Evolutionary conservation across 176 grass and related monocot species (phyloP), one percentile per base, ranked within the genome.

Genomic region (Hyparrhenia diplandra): DNA sequence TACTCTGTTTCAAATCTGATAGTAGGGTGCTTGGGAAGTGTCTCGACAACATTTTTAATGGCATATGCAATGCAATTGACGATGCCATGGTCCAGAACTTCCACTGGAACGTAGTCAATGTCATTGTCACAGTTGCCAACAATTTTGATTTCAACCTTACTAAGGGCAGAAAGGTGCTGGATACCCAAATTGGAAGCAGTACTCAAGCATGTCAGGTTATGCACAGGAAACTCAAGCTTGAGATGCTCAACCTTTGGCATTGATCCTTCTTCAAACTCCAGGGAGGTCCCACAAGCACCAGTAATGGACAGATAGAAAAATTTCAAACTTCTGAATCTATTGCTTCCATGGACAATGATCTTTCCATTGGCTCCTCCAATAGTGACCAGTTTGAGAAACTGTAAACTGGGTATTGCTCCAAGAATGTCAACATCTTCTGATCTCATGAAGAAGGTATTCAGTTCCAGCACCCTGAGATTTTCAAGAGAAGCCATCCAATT

Each of bases 391-490:
- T 49, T 23, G 6, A 84, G 73, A 5, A 84, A 45, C 59, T 34
- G 0, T 29, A 84, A 69, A 60, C 47, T 18, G 21, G 82, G 73
- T 59, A 84, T 43, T 45, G 47, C 37, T 32, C 73, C 82, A 69
- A 84, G 82, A 6, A 76, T 76, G 0, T 41, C 51, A 7, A 84
- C 49, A 46, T 76, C 82, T 59, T 84, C 64, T 13, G 64, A 51
- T 27, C 37, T 32, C 13, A 84, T 0, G 13, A 8, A 25, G 4
- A 45, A 2, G 3, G 77, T 24, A 5, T 6, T 9, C 2, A 83
- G 10, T 21, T 67, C 4, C 57, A 83, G 10, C 13, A 67, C 45
- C 4, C 4, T 17, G 4, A 76, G 71, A 75, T 76, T 75, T 75
- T 2, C 16, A 28, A 67, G 71, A 1, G 47, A 67, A 7, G 17